Conservation (phyloP, 768 basidiomycete species). For the Auricularia auricula-judae region DNA sequence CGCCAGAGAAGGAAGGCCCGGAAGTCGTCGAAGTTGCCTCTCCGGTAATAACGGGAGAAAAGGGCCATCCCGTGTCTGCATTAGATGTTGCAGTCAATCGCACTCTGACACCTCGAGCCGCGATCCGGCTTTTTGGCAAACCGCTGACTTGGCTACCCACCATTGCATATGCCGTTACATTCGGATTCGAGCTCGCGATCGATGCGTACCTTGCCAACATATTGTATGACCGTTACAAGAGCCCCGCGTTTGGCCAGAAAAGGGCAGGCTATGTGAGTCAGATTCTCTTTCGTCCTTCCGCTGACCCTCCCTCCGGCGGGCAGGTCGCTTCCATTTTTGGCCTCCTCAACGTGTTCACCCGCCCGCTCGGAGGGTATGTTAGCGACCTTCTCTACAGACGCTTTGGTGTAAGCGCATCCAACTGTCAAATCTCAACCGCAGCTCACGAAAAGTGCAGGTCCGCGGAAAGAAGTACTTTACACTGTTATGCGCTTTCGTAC, state of each 20-base stretch:
- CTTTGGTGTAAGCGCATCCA: conserved; percentile 21
- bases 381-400: conserved; percentile 34
- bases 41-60: conserved; percentile 8
- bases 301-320: background rate
- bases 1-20: conserved; percentile 19
- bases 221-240: conserved; percentile 28
- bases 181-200: conserved; percentile 47
- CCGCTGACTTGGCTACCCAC: conserved; percentile 47
- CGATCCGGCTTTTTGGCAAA: conserved; percentile 23
- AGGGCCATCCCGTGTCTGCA: conserved; percentile 18
- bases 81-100: conserved; percentile 38
- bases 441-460: background rate
- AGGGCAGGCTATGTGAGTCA: conserved; percentile 36
- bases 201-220: conserved; percentile 42
- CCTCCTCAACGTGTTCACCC: conserved; percentile 39
- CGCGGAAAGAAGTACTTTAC: conserved; percentile 39
- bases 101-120: conserved; percentile 25
- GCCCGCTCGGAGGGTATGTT: conserved; percentile 37
- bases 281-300: conserved; percentile 7
- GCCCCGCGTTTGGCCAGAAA: conserved; percentile 31
- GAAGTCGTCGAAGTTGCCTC: conserved; percentile 12
- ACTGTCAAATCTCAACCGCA: background rate
- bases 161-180: conserved; percentile 42
- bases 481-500: conserved; percentile 29
- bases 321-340: conserved; percentile 26